Conservation (phyloP, 257 asterid genomes). For the Coffea canephora region DNA sequence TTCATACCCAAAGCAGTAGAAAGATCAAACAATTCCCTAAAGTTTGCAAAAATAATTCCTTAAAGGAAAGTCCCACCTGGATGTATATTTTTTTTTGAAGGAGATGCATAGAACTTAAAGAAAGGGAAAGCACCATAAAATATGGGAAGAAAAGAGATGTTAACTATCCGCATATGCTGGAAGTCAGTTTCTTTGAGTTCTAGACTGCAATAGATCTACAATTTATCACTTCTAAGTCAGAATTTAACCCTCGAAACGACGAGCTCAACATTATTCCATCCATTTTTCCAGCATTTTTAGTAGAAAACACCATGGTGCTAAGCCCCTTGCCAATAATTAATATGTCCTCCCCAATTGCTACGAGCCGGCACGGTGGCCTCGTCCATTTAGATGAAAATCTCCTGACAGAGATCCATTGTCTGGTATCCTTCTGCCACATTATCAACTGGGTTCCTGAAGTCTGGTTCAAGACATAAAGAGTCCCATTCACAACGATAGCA, state of each 20-base stretch:
- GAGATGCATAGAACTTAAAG: not conserved
- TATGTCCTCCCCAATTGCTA: slow-evolving; percentile 55
- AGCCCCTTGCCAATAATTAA: slow-evolving; percentile 73
- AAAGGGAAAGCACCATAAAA: not conserved
- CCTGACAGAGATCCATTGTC: slow-evolving; percentile 53
- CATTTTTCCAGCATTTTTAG: slow-evolving; percentile 37
- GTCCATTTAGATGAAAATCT: slow-evolving; percentile 46
- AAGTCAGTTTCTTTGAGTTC: not conserved
- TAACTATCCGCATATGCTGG: not conserved
- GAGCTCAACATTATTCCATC: slow-evolving; percentile 46
- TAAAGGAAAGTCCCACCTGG: not conserved
- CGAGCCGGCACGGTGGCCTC: slow-evolving; percentile 61
- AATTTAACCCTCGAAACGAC: slow-evolving; percentile 35
- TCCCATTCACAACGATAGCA: slow-evolving; percentile 50
- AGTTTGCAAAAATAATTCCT: too few species aligned
- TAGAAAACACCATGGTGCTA: slow-evolving; percentile 51
- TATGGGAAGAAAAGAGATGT: not conserved
- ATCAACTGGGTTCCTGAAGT: slow-evolving; percentile 60
- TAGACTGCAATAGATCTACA: slow-evolving; percentile 60
- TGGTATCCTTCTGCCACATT: slow-evolving; percentile 57
- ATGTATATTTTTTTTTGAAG: not conserved
- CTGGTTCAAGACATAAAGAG: slow-evolving; percentile 62
- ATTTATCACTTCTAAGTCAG: slow-evolving; percentile 52
- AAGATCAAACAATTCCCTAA: not conserved
- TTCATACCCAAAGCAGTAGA: not conserved